A percentile compares a stretch with the other conserved stretches of the same genome.
These are phyloP conservation scores for Ochetophila trinervis DNA, from an alignment of 306 rosid species.

Conservation along the genomic window DNA sequence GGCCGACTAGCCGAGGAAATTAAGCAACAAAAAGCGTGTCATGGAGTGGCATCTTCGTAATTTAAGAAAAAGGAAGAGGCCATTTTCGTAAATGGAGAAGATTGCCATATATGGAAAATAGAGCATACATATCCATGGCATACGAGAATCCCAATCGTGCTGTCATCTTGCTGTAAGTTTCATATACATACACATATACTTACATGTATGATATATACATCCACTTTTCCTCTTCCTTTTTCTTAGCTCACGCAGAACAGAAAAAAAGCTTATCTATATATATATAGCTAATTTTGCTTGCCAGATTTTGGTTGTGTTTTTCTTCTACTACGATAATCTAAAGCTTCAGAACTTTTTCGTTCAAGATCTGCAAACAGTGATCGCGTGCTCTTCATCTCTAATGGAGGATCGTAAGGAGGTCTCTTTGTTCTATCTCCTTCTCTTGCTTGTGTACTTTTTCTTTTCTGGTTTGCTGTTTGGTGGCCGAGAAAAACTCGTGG, in stretches of 20 bases:
- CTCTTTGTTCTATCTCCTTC: slow-evolving; percentile 16
- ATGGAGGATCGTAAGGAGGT: slow-evolving; percentile 97
- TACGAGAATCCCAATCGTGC: background rate
- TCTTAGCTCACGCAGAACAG: background rate
- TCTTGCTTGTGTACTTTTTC: background rate
- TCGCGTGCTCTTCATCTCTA: slow-evolving; percentile 5
- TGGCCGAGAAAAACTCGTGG: slow-evolving; percentile 6
- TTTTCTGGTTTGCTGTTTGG: slow-evolving; percentile 9
- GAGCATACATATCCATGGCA: background rate
- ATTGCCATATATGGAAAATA: background rate
- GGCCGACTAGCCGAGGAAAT: too few relatives aligned
- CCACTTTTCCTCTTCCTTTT: background rate
- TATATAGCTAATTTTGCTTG: background rate
- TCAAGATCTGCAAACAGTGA: slow-evolving; percentile 24
- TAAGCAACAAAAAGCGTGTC: too few relatives aligned
- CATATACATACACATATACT: background rate
- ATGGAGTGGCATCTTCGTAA: slow-evolving; percentile 23
- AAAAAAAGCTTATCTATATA: too few relatives aligned
- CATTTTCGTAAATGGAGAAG: background rate
- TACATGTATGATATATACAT: background rate
- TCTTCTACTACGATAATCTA: background rate
- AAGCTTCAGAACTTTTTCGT: background rate
- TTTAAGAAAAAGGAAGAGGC: background rate
- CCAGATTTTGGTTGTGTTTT: background rate
- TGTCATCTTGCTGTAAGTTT: background rate